Percentiles rank a stretch among this genome's conserved stretches.
These are phyloP conservation scores for Globisporangium camurandrum DNA, from an alignment of 352 stramenopile species.

Conservation along the genomic window DNA sequence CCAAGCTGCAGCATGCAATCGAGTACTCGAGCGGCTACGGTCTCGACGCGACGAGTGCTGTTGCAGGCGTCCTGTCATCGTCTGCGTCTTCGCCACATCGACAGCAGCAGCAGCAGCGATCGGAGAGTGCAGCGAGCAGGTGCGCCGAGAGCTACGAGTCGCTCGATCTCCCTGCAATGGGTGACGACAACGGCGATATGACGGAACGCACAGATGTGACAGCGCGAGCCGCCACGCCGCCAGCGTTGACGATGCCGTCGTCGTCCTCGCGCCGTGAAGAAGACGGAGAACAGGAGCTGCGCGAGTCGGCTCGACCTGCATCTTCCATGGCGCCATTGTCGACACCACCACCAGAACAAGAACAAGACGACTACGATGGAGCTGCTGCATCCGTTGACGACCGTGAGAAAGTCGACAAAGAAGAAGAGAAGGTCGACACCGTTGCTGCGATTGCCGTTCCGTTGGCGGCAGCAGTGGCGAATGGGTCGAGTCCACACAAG, in stretches of 20 bases:
- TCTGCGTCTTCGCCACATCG: too few species aligned
- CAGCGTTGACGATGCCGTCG: neutral
- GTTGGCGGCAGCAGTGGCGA: too few species aligned
- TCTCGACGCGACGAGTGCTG: constrained; percentile 35
- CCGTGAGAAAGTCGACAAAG: neutral
- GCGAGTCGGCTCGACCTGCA: too few species aligned
- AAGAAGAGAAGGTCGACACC: neutral
- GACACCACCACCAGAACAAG: too few species aligned
- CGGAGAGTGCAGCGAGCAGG: constrained; percentile 3
- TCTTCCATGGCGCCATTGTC: too few species aligned
- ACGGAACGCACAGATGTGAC: too few species aligned
- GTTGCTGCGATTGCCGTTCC: neutral
- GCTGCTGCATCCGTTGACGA: neutral
- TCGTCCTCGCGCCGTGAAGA: neutral
- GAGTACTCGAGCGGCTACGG: constrained; percentile 67
- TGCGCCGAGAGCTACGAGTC: constrained; percentile 52
- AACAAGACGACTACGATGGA: neutral
- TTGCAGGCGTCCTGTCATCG: constrained; percentile 14
- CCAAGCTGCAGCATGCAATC: constrained; percentile 43
- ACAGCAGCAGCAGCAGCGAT: constrained; percentile 5
- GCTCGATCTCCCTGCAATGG: constrained; percentile 40
- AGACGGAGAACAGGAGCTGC: too few species aligned
- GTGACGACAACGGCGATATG: constrained; percentile 8
- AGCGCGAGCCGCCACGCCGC: neutral
- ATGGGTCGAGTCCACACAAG: constrained; percentile 7